phyloP scores from a whole-genome alignment of 768 basidiomycete genomes.

The Tylopilus vinaceipallidus region DNA sequence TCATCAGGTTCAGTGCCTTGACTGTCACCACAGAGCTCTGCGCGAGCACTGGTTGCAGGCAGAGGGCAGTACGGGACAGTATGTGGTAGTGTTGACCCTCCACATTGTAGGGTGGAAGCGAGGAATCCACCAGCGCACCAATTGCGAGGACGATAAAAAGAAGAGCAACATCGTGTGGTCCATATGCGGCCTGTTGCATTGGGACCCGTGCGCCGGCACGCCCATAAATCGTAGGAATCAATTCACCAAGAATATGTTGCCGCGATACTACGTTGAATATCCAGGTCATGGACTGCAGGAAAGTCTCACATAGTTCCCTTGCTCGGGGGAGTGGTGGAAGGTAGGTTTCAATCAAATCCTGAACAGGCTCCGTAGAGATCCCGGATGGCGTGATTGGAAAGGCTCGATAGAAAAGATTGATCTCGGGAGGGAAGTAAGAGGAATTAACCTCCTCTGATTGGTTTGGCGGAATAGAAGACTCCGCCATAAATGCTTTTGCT shows the following conservation, averaged over 20 bases:
- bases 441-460: slow-evolving; percentile 40
- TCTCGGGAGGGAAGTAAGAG: slow-evolving; percentile 44
- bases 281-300: slow-evolving; percentile 49
- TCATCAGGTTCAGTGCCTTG: slow-evolving; percentile 52
- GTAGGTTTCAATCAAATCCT: slow-evolving; percentile 42
- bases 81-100: slow-evolving; percentile 53
- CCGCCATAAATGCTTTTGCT: slow-evolving; percentile 8
- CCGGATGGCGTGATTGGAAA: slow-evolving; percentile 46
- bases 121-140: slow-evolving; percentile 47
- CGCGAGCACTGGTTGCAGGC: slow-evolving; percentile 43
- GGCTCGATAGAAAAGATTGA: slow-evolving; percentile 40
- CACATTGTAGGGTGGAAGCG: slow-evolving; percentile 44
- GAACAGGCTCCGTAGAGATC: slow-evolving; percentile 34
- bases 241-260: slow-evolving; percentile 41
- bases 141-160: slow-evolving; percentile 47
- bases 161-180: slow-evolving; percentile 50
- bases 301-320: slow-evolving; percentile 43
- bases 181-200: slow-evolving; percentile 27
- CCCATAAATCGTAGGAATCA: slow-evolving; percentile 46
- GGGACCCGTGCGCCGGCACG: background rate
- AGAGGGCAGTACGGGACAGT: slow-evolving; percentile 45
- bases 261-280: slow-evolving; percentile 50
- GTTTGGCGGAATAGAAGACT: slow-evolving; percentile 1
- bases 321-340: slow-evolving; percentile 45
- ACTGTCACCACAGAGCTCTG: slow-evolving; percentile 46